Conservation (phyloP, 345 rosid genomes). For the Citrus reticulata region DNA sequence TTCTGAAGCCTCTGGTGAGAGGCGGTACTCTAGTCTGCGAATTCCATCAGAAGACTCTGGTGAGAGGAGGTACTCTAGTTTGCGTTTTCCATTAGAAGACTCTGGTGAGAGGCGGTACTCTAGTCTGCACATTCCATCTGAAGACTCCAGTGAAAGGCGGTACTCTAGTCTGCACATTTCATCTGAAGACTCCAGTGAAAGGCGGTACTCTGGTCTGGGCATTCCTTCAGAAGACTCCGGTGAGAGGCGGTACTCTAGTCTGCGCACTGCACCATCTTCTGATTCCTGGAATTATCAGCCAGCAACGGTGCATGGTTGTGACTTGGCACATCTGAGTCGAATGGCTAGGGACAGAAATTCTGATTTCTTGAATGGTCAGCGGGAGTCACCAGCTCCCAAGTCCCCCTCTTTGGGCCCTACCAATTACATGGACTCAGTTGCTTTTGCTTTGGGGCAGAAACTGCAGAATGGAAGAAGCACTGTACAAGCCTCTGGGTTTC, state of each 20-base stretch:
- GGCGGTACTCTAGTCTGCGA: slow-evolving; percentile 71
- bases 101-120: slow-evolving; percentile 68
- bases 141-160: slow-evolving; percentile 49
- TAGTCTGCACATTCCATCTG: slow-evolving; percentile 47
- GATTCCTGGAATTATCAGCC: slow-evolving; percentile 69
- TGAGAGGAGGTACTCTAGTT: slow-evolving; percentile 72
- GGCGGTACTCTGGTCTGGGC: slow-evolving; percentile 67
- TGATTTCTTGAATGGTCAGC: slow-evolving; percentile 45
- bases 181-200: slow-evolving; percentile 34
- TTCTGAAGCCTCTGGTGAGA: slow-evolving; percentile 47
- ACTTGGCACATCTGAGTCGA: slow-evolving; percentile 46
- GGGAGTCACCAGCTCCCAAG: slow-evolving; percentile 45
- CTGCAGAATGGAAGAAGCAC: slow-evolving; percentile 57
- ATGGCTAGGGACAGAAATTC: slow-evolving; percentile 53
- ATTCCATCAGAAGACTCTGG: slow-evolving; percentile 27
- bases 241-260: slow-evolving; percentile 30
- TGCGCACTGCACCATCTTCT: slow-evolving; percentile 58
- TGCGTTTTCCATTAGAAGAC: slow-evolving; percentile 37
- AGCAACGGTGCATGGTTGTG: slow-evolving; percentile 75
- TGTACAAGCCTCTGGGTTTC: slow-evolving; percentile 60
- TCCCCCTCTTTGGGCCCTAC: slow-evolving; percentile 45
- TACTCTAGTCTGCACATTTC: slow-evolving; percentile 66
- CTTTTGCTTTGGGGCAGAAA: slow-evolving; percentile 56
- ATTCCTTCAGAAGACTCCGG: slow-evolving; percentile 21
- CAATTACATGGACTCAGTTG: slow-evolving; percentile 51